Evolutionary conservation across 1,139 yeast species (phyloP).

Genomic region (Debaryomyces singareniensis): DNA sequence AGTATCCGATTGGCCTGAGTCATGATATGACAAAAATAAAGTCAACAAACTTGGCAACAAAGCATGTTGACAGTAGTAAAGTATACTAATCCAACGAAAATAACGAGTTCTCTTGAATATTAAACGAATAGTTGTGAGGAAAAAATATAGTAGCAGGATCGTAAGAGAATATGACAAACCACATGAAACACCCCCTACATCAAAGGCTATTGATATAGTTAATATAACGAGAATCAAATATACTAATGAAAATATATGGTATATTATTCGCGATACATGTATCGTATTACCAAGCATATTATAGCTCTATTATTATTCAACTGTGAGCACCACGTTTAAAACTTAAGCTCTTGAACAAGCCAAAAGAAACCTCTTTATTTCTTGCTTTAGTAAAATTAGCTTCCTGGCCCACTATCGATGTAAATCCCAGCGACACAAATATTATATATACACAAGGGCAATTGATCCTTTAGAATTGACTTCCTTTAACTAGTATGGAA

Average conservation of each 20-base stretch:
- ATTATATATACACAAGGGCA: too few species aligned
- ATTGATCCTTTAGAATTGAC: too few species aligned
- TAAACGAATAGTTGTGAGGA: slow-evolving; percentile 67
- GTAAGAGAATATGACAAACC: slow-evolving; percentile 85
- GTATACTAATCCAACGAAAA: slow-evolving; percentile 47
- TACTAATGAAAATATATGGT: slow-evolving; percentile 41
- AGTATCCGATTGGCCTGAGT: slow-evolving; percentile 10
- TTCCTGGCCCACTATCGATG: too few species aligned
- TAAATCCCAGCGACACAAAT: too few species aligned
- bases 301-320: too few species aligned
- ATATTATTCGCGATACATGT: too few species aligned
- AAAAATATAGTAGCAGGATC: slow-evolving; percentile 58
- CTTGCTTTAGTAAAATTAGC: too few species aligned
- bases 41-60: slow-evolving; percentile 77
- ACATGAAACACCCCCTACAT: slow-evolving; percentile 85
- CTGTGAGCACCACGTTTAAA: too few species aligned
- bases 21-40: slow-evolving; percentile 53
- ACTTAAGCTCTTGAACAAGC: too few species aligned
- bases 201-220: slow-evolving; percentile 92
- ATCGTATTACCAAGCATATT: too few species aligned
- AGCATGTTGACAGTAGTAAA: slow-evolving; percentile 78
- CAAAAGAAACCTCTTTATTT: too few species aligned
- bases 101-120: slow-evolving; percentile 42
- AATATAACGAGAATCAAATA: slow-evolving; percentile 66
- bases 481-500: too few species aligned